A percentile compares a stretch with the other conserved stretches of the same genome.
These are phyloP conservation scores for Pseudodiploospora longispora DNA, from an alignment of 2,329 filamentous ascomycete genomes.

Conservation along the genomic window DNA sequence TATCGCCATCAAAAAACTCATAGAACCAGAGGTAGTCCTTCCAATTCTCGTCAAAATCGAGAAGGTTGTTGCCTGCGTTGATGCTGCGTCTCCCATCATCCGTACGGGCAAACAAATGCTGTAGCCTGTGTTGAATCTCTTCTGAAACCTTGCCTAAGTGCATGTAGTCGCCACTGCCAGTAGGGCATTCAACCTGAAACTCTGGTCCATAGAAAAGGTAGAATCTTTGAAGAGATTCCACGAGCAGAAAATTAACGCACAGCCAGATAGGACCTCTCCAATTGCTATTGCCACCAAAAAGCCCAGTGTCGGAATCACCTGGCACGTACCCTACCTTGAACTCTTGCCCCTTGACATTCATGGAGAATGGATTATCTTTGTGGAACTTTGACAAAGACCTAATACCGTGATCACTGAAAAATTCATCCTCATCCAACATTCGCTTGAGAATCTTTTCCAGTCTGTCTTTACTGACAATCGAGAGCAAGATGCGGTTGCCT, in stretches of 20 bases:
- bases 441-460: slow-evolving; percentile 79
- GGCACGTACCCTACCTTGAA: slow-evolving; percentile 87
- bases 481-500: slow-evolving; percentile 76
- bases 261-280: slow-evolving; percentile 96
- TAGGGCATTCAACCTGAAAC: slow-evolving; percentile 87
- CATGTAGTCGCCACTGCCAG: slow-evolving; percentile 89
- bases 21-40: slow-evolving; percentile 82
- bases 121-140: slow-evolving; percentile 87
- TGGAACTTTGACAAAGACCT: slow-evolving; percentile 88
- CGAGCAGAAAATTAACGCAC: slow-evolving; percentile 88
- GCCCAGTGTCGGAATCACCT: slow-evolving; percentile 90
- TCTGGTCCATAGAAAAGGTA: slow-evolving; percentile 91
- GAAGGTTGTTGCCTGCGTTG: slow-evolving; percentile 73
- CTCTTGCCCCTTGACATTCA: slow-evolving; percentile 88
- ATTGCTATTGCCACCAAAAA: slow-evolving; percentile 97
- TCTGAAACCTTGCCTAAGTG: slow-evolving; percentile 91
- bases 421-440: slow-evolving; percentile 93
- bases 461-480: slow-evolving; percentile 89
- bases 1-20: slow-evolving; percentile 94
- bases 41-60: slow-evolving; percentile 91
- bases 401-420: slow-evolving; percentile 83
- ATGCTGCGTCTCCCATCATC: slow-evolving; percentile 83
- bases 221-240: slow-evolving; percentile 91
- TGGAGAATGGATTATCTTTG: slow-evolving; percentile 81
- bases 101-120: slow-evolving; percentile 79